A percentile compares a stretch with the other conserved stretches of the same genome.
Conservation (phyloP, 805 yeast species). For the Helenozyma baotianmanensis region DNA sequence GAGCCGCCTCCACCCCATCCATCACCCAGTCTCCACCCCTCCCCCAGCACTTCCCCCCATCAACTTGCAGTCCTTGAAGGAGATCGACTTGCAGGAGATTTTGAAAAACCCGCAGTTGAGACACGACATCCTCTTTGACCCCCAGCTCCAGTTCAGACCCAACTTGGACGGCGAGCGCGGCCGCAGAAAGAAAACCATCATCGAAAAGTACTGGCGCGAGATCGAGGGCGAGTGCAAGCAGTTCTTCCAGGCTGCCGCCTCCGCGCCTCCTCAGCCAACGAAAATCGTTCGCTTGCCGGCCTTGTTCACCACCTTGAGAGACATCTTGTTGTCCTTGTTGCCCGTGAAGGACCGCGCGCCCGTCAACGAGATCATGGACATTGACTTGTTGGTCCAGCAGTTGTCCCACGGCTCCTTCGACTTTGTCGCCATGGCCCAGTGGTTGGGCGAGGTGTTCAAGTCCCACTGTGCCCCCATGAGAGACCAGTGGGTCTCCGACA, state of each 20-base stretch:
- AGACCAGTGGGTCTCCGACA: slow-evolving; percentile 81
- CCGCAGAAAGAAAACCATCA: slow-evolving; percentile 63
- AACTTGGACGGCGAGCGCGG: slow-evolving; percentile 90
- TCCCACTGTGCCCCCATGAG: slow-evolving; percentile 96
- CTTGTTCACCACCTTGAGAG: slow-evolving; percentile 72
- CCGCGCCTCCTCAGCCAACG: slow-evolving; percentile 11
- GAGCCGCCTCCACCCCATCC: not conserved
- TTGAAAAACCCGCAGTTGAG: slow-evolving; percentile 87
- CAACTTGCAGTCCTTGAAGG: slow-evolving; percentile 73
- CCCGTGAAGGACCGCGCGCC: slow-evolving; percentile 70
- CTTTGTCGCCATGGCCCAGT: slow-evolving; percentile 62
- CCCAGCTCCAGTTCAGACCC: slow-evolving; percentile 86
- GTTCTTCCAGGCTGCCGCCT: slow-evolving; percentile 20
- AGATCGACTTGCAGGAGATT: slow-evolving; percentile 83
- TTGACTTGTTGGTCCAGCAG: slow-evolving; percentile 73
- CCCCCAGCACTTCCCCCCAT: slow-evolving; percentile 70
- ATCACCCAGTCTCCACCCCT: too few relatives aligned
- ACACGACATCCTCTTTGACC: slow-evolving; percentile 90
- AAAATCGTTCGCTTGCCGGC: slow-evolving; percentile 52
- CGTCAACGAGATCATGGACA: slow-evolving; percentile 70
- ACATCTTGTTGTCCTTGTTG: slow-evolving; percentile 66
- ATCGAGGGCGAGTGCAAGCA: slow-evolving; percentile 63
- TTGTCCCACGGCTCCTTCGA: slow-evolving; percentile 65
- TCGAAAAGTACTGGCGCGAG: slow-evolving; percentile 81
- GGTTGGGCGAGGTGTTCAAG: slow-evolving; percentile 76